phyloP scores from a whole-genome alignment of 2,329 filamentous ascomycete genomes.

The Mollisiaceae sp. region DNA sequence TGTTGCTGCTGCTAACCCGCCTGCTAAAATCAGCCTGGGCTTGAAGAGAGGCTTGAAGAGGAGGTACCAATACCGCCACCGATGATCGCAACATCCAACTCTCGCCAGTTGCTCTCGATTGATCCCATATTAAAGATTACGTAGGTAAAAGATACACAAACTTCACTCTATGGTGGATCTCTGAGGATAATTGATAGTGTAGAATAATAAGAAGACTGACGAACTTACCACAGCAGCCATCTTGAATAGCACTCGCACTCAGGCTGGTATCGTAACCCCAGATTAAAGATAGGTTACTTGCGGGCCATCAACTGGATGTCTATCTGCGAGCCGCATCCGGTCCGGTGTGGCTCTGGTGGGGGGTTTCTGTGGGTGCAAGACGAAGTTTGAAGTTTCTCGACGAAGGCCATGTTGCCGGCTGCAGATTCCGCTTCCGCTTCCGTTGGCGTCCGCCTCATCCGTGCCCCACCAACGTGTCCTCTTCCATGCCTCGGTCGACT shows the following conservation, averaged over 20 bases:
- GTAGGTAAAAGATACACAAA: not conserved
- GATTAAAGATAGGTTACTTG: conserved; percentile 17
- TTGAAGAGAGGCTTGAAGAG: not conserved
- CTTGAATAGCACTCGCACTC: not conserved
- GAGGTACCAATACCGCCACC: conserved; percentile 33
- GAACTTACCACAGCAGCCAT: conserved; percentile 3
- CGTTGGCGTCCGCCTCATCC: conserved; percentile 1
- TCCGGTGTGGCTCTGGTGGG: not conserved
- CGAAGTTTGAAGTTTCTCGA: too few relatives aligned
- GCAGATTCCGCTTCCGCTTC: conserved; percentile 15
- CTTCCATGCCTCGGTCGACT: not conserved
- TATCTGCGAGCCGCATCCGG: conserved; percentile 1
- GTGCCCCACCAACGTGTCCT: too few relatives aligned
- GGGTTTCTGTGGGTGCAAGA: too few relatives aligned
- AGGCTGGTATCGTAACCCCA: not conserved
- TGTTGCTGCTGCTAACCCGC: conserved; percentile 56
- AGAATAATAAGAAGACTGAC: conserved; percentile 6
- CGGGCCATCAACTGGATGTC: not conserved
- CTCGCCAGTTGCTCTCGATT: conserved; percentile 24
- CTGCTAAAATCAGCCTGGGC: conserved; percentile 33
- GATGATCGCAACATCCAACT: conserved; percentile 31
- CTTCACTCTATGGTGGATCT: not conserved
- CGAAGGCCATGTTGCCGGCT: not conserved
- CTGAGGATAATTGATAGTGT: not conserved
- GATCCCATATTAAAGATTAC: conserved; percentile 29